Evolutionary conservation across 106 monocot genomes (phyloP), one percentile per base, ranked within the genome.

Genomic region (Allium cepa): DNA sequence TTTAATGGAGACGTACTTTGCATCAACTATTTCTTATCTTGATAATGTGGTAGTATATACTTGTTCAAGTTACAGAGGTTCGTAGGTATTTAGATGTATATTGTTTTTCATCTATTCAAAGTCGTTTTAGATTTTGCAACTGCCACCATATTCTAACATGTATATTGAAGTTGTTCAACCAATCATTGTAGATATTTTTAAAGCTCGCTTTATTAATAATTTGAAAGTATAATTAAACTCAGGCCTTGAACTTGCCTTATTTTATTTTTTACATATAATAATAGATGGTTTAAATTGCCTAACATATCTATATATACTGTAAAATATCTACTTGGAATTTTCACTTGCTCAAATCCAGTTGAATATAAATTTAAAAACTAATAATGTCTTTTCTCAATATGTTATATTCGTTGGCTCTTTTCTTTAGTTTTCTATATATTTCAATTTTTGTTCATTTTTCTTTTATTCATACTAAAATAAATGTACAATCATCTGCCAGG

Each of bases 61-160:
- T 69, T 92, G 97, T 79, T 92, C 97, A 66, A 92, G 87, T 58
- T 97, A 87, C 84, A 92, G 97, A 61, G 97, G 92, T 83, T 97
- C 97, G 56, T 92, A 92, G 88, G 92, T 92, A 66, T 52, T 12
- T 60, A 46, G 9, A 17, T 53, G 61, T 36, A 51, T 4, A 8
- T 7, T 75, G 36, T 10, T 12, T 46, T 26, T 22, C 22, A 22
- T 22, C 22, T 22, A 22, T 22, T 22, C 22, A 0, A 22, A 22
- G 22, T 22, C 22, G 1, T 22, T 22, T 22, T 22, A 22, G 22
- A 22, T 1, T 48, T 52, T 50, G 51, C 18, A 51, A 18, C 50
- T 51, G 18, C 26, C 52, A 18, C 51, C 4, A 2, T 52, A 12
- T 50, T 12, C 52, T 26, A 18, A 15, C 22, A 22, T 22, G 46